Evolutionary conservation across 257 asterid species (phyloP).

Genomic region (Lycium ferocissimum): DNA sequence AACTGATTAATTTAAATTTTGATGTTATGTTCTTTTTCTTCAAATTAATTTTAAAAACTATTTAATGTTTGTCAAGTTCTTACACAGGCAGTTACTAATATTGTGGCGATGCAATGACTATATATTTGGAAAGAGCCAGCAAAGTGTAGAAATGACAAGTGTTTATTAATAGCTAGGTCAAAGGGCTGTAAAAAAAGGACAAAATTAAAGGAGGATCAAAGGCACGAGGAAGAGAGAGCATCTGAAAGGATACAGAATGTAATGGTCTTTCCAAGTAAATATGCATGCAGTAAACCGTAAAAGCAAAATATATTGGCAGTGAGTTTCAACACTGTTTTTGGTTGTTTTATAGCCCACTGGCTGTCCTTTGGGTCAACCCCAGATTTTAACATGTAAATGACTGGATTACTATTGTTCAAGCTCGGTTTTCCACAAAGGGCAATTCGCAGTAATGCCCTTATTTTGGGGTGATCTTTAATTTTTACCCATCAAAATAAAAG

Average conservation of each 20-base stretch:
- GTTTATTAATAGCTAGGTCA: conserved; percentile 21
- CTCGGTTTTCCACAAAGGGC: conserved; percentile 36
- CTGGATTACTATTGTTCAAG: conserved; percentile 26
- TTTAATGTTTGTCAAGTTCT: background rate
- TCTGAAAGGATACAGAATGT: conserved; percentile 34
- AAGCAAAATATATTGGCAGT: background rate
- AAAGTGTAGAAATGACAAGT: conserved; percentile 8
- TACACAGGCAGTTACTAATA: background rate
- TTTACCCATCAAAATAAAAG: too few relatives aligned
- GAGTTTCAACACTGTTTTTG: conserved; percentile 1
- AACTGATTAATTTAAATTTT: background rate
- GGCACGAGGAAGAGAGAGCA: background rate
- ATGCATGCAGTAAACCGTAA: conserved; percentile 16
- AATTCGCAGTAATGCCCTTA: too few relatives aligned
- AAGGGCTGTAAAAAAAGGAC: background rate
- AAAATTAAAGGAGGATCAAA: background rate
- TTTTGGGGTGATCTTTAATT: too few relatives aligned
- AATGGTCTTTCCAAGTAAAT: conserved; percentile 41
- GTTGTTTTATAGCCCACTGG: background rate
- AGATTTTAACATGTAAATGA: conserved; percentile 30
- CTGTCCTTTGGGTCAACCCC: conserved; percentile 34
- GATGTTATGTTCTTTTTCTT: background rate
- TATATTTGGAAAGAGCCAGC: background rate
- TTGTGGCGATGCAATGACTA: background rate
- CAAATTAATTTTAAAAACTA: background rate